Evolutionary conservation across 1,139 yeast genomes (phyloP).

Genomic region (Magnusiomyces suaveolens): DNA sequence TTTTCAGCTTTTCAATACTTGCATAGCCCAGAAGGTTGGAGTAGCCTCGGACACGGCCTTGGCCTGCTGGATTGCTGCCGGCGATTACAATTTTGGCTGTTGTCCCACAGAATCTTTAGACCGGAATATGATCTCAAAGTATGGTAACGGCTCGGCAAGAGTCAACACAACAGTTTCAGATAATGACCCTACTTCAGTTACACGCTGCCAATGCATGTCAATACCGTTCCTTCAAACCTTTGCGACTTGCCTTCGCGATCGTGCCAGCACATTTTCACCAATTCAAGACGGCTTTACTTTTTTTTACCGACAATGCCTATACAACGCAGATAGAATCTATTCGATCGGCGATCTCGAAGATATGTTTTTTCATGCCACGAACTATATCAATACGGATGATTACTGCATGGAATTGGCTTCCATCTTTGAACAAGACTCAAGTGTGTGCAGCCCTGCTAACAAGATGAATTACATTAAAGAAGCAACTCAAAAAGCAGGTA

Average conservation of each 20-base stretch:
- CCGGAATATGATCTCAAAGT: too few species aligned
- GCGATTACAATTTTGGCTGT: constrained; percentile 11
- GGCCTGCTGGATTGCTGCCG: constrained; percentile 14
- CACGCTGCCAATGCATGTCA: constrained; percentile 10
- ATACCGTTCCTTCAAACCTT: constrained; percentile 11
- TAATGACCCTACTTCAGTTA: background rate
- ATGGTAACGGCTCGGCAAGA: too few species aligned
- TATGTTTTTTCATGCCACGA: constrained; percentile 8
- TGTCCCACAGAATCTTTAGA: background rate
- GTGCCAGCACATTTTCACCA: constrained; percentile 2
- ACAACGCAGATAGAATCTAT: constrained; percentile 8
- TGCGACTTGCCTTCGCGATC: constrained; percentile 11
- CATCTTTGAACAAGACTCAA: background rate
- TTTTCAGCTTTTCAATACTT: background rate
- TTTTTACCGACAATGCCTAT: constrained; percentile 11
- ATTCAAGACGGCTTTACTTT: constrained; percentile 11
- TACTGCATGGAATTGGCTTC: background rate
- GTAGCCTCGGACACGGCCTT: constrained; percentile 11
- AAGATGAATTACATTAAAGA: background rate
- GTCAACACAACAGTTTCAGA: background rate
- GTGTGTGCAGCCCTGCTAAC: background rate
- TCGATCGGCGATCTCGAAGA: constrained; percentile 13
- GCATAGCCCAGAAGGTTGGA: constrained; percentile 13
- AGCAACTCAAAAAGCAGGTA: too few species aligned
- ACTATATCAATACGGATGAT: background rate